A percentile compares a stretch with the other conserved stretches of the same genome.
Conservation (phyloP, 2,329 filamentous ascomycete genomes). For the Ciborinia camelliae region DNA sequence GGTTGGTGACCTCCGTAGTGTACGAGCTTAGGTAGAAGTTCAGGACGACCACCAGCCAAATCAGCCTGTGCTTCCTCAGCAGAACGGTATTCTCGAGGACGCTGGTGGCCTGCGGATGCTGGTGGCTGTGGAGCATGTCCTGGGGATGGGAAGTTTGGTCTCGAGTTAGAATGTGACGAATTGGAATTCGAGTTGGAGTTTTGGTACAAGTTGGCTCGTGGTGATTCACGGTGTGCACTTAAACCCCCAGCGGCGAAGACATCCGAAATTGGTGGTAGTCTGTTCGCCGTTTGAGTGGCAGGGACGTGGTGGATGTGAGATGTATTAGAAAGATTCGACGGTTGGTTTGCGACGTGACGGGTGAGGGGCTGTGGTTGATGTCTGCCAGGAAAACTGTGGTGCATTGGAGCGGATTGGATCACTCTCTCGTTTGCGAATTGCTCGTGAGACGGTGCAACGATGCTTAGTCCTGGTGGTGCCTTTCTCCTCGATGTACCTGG, state of each 20-base stretch:
- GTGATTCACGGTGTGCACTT: constrained; percentile 53
- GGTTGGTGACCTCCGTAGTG: constrained; percentile 94
- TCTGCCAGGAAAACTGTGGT: constrained; percentile 92
- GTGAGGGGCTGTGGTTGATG: constrained; percentile 74
- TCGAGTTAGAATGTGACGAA: constrained; percentile 60
- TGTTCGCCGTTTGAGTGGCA: constrained; percentile 84
- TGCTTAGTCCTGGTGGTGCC: constrained; percentile 84
- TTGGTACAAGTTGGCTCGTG: constrained; percentile 28
- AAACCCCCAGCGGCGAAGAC: constrained; percentile 82
- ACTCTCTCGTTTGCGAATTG: constrained; percentile 92
- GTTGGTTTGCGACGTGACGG: constrained; percentile 75
- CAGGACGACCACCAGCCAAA: constrained; percentile 84
- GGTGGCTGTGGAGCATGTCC: constrained; percentile 47
- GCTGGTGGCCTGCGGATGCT: constrained; percentile 53
- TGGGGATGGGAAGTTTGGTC: constrained; percentile 73
- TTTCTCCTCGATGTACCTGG: constrained; percentile 73
- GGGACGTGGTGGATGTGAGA: constrained; percentile 90
- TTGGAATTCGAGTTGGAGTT: constrained; percentile 44
- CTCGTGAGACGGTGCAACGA: constrained; percentile 88
- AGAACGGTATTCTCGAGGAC: constrained; percentile 85
- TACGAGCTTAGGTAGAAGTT: constrained; percentile 86
- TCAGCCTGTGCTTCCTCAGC: constrained; percentile 94
- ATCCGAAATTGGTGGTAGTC: constrained; percentile 88
- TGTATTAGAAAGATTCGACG: constrained; percentile 76
- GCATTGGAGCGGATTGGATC: constrained; percentile 91